Percentiles rank a stretch among this genome's conserved stretches.
phyloP scores from a whole-genome alignment of 2,329 filamentous ascomycete species.

The Paracorniculantispora psalliotae region DNA sequence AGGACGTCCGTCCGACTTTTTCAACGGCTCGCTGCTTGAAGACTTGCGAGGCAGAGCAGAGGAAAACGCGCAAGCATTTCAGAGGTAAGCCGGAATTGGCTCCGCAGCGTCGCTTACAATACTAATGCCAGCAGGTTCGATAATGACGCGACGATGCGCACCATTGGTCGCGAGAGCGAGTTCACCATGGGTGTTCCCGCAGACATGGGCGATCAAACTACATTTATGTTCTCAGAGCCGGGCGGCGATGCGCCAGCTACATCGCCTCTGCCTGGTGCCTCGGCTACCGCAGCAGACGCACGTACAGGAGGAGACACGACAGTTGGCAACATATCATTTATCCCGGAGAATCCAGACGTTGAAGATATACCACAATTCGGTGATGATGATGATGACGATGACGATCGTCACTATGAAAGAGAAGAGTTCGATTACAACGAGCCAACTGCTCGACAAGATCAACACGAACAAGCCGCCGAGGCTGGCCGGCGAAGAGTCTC shows the following conservation, averaged over 20 bases:
- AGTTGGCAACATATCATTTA: constrained; percentile 13
- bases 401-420: neutral
- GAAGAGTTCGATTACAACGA: constrained; percentile 1
- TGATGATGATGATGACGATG: neutral
- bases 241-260: constrained; percentile 24
- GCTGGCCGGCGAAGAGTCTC: neutral
- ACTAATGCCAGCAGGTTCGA: constrained; percentile 14
- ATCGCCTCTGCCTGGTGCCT: constrained; percentile 21
- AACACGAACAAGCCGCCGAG: constrained; percentile 3
- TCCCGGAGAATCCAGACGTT: constrained; percentile 17
- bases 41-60: constrained; percentile 37
- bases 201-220: constrained; percentile 44
- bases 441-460: neutral
- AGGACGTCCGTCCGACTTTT: constrained; percentile 47
- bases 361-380: neutral
- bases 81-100: constrained; percentile 27
- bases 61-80: constrained; percentile 30
- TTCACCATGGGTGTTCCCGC: constrained; percentile 48
- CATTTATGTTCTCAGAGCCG: constrained; percentile 42
- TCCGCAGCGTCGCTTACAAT: neutral
- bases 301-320: constrained; percentile 14
- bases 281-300: constrained; percentile 19
- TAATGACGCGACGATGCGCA: constrained; percentile 40
- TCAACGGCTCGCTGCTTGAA: constrained; percentile 40
- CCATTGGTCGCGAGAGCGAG: constrained; percentile 42